Conservation (phyloP, 805 yeast species). For the Grigorovia humatica region DNA sequence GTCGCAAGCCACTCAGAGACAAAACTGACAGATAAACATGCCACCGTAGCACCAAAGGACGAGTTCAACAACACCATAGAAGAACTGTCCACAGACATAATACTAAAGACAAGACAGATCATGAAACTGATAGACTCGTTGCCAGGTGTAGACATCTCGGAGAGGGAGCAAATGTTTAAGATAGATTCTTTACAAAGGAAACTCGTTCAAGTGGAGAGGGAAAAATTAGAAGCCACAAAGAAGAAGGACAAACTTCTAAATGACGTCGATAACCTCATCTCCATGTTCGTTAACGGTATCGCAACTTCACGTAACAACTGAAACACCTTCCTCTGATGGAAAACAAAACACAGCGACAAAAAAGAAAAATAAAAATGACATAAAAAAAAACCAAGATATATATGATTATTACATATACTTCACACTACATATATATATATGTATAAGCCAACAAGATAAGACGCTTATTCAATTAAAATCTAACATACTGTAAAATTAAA, state of each 20-base stretch:
- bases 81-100: constrained; percentile 78
- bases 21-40: constrained; percentile 51
- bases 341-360: no score
- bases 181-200: constrained; percentile 56
- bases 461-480: not conserved
- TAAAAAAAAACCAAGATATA: no score
- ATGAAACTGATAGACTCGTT: constrained; percentile 74
- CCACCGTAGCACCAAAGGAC: constrained; percentile 42
- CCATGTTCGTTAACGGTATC: constrained; percentile 34
- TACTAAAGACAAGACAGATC: constrained; percentile 78
- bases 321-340: no score
- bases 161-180: constrained; percentile 55
- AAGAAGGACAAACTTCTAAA: constrained; percentile 54
- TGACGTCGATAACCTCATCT: constrained; percentile 57
- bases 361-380: no score
- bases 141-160: constrained; percentile 87
- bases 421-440: not conserved
- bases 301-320: constrained; percentile 24
- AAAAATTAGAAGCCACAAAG: constrained; percentile 44
- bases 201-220: constrained; percentile 47
- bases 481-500: not conserved
- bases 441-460: not conserved
- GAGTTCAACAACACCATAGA: constrained; percentile 41
- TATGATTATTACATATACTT: not conserved
- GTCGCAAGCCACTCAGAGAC: constrained; percentile 39